Conservation (phyloP, 371 early-diverging fungal genomes). For the Mortierella sp. region DNA sequence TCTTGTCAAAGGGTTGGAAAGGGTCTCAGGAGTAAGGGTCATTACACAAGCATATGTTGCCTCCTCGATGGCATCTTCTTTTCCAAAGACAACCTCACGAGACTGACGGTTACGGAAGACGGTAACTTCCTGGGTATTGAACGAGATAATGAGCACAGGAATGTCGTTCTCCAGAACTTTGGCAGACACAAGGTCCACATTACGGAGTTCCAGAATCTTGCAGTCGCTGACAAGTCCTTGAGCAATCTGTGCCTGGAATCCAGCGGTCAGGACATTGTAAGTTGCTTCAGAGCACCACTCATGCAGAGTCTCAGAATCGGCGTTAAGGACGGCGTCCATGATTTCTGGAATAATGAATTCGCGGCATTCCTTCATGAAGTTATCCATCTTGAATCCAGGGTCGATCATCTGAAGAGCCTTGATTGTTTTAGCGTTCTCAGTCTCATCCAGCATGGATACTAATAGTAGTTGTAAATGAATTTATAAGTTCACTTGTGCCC, state of each 20-base stretch:
- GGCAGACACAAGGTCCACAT: constrained; percentile 88
- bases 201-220: constrained; percentile 92
- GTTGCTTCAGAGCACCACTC: constrained; percentile 97
- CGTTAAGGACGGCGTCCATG: constrained; percentile 93
- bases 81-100: constrained; percentile 88
- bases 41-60: constrained; percentile 90
- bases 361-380: constrained; percentile 90
- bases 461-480: constrained; percentile 26
- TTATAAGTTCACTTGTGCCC: neutral
- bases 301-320: constrained; percentile 86
- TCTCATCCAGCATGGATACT: constrained; percentile 89
- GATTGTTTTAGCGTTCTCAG: constrained; percentile 94
- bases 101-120: constrained; percentile 90
- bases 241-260: constrained; percentile 86
- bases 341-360: constrained; percentile 96
- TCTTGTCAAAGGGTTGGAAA: constrained; percentile 87
- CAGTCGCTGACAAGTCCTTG: constrained; percentile 94
- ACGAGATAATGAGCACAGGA: constrained; percentile 90
- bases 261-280: constrained; percentile 89
- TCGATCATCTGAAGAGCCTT: constrained; percentile 88
- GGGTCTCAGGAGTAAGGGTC: constrained; percentile 88
- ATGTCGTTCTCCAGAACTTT: constrained; percentile 93
- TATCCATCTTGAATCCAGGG: constrained; percentile 87
- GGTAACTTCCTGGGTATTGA: constrained; percentile 94
- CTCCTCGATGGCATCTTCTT: constrained; percentile 91